These are phyloP conservation scores for Sanghuangporus weigelae DNA, from an alignment of 1,284 basidiomycete genomes.

Conservation along the genomic window DNA sequence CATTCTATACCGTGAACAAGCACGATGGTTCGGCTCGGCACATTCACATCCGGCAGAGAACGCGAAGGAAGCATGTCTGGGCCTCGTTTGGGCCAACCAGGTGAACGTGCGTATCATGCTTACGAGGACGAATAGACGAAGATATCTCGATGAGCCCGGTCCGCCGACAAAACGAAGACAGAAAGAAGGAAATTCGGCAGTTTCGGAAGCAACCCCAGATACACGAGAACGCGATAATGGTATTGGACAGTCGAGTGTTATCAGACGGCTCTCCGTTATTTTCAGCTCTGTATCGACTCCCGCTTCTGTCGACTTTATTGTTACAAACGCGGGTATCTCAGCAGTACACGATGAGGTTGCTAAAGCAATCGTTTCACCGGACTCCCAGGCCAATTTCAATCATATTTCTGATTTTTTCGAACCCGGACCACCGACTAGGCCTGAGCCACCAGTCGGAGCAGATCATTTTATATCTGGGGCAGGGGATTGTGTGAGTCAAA, in stretches of 20 bases:
- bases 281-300: slow-evolving; percentile 64
- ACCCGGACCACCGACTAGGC: not conserved
- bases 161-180: slow-evolving; percentile 32
- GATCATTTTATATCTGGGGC: not conserved
- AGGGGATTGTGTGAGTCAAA: not conserved
- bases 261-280: slow-evolving; percentile 65
- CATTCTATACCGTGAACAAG: slow-evolving; percentile 67
- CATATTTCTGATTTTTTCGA: not conserved
- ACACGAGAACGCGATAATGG: slow-evolving; percentile 23
- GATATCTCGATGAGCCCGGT: slow-evolving; percentile 42
- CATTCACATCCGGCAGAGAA: slow-evolving; percentile 51
- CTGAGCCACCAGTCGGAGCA: not conserved
- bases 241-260: slow-evolving; percentile 38
- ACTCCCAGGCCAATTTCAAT: not conserved
- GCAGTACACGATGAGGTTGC: slow-evolving; percentile 18
- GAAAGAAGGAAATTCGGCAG: slow-evolving; percentile 15
- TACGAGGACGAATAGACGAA: slow-evolving; percentile 65
- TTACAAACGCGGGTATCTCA: slow-evolving; percentile 55
- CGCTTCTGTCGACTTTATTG: slow-evolving; percentile 65
- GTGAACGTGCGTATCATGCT: slow-evolving; percentile 82
- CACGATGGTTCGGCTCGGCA: slow-evolving; percentile 69
- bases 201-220: not conserved
- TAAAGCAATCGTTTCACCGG: not conserved
- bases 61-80: slow-evolving; percentile 75
- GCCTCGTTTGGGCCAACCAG: slow-evolving; percentile 88